Base-by-base conservation (phyloP, 2,329 filamentous ascomycete genomes). In the Calonectria naviculata region DNA sequence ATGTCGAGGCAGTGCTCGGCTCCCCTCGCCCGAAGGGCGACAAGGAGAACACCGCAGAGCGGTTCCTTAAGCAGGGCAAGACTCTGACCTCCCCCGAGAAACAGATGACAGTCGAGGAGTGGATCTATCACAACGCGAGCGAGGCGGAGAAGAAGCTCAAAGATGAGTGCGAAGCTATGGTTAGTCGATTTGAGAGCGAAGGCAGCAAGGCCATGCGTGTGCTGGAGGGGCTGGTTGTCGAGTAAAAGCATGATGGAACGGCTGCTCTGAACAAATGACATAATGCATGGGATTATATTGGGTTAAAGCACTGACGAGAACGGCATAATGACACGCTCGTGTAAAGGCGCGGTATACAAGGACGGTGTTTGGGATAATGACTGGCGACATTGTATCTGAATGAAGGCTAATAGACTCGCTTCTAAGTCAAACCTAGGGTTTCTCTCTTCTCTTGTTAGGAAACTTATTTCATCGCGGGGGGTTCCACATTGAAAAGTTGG, bases 101-200 rank as follows among this genome's bases (percentile, higher is more conserved):
- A 85, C 87, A 89, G 42, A 98, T 99, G 95, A 96, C 92, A 6
- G 94, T 98, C 0, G 95, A 98, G 81, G 92, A 98, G 82, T 99
- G 96, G 95, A 93, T 99, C 44, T 87, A 92, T 69, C 90, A 92
- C 83, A 95, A 97, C 75, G 97, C 97, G 0, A 89, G 89, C 71
- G 87, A 92, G 80, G 95, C 94, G 0, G 95, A 98, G 85, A 90
- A 92, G 82, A 92, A 91, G 81, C 85, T 99, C 67, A 93, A 92
- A 79, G 85, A 88, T 41, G 93, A 97, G 80, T 98, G 95, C 79
- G 96, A 98, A 85, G 86, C 90, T 29, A 90, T 97, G 82, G 94
- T 99, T 6, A 89, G 88, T 70, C 87, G 90, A 10, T 98, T 98
- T 81, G 96, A 98, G 84, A 91, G 87, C 70, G 92, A 98, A 83